Evolutionary conservation across 441 rosid species (phyloP).

Genomic region (Euphorbia celastroides): DNA sequence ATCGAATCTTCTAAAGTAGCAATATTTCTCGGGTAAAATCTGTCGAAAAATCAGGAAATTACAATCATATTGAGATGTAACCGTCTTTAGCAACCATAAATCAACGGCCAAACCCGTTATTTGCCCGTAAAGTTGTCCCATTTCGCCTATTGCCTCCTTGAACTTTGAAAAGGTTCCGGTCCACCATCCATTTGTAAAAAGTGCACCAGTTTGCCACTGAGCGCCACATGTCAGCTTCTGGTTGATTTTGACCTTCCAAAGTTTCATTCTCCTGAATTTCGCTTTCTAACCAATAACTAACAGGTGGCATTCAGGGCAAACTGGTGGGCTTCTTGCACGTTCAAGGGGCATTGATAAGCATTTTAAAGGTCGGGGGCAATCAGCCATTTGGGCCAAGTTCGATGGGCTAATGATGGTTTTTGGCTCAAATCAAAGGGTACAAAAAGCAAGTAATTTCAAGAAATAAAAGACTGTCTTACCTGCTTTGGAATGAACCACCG

Average conservation of each 20-base stretch:
- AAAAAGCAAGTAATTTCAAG: too few species aligned
- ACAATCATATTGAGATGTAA: not conserved
- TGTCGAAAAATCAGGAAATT: slow-evolving; percentile 21
- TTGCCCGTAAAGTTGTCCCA: not conserved
- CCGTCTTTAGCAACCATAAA: not conserved
- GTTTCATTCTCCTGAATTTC: too few species aligned
- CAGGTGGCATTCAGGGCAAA: too few species aligned
- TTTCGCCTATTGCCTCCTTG: not conserved
- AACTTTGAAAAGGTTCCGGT: not conserved
- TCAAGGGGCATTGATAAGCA: too few species aligned
- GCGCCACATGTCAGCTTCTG: too few species aligned
- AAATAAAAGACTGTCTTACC: slow-evolving; percentile 36
- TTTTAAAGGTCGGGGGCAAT: too few species aligned
- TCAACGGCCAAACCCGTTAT: not conserved
- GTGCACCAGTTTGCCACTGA: not conserved
- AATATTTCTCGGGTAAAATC: slow-evolving; percentile 95
- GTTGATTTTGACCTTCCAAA: too few species aligned
- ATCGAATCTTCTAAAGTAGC: slow-evolving; percentile 69
- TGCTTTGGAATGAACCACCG: slow-evolving; percentile 94
- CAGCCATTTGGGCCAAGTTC: too few species aligned
- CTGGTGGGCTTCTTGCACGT: too few species aligned
- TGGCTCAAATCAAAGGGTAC: too few species aligned
- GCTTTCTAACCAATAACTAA: too few species aligned
- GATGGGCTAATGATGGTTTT: too few species aligned
- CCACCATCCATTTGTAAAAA: not conserved